Evolutionary conservation across 2,329 filamentous ascomycete species (phyloP), one percentile per base, ranked within the genome.

Genomic region (Aureobasidium vineae): DNA sequence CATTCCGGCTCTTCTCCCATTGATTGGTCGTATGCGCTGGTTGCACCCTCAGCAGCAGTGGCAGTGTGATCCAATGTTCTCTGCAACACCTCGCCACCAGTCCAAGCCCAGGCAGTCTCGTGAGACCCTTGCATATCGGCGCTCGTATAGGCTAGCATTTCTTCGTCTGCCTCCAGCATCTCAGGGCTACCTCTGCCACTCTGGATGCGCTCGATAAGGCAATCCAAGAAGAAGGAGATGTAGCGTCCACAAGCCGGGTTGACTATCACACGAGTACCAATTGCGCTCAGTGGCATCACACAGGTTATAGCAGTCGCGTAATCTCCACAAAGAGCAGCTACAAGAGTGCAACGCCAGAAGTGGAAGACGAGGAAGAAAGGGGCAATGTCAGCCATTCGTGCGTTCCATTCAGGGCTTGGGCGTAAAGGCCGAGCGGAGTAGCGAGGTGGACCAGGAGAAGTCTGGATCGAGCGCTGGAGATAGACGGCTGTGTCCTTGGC

Each of bases 61-160:
- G 71, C 54, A 70, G 68, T 50, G 13, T 63, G 59, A 69, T 60
- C 67, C 23, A 64, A 53, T 31, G 50, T 54, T 50, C 65, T 65
- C 23, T 56, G 47, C 45, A 57, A 71, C n/a, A 36, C 85, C 83
- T 72, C 85, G 79, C 73, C 73, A 33, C 79, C 79, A 7, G 73
- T 70, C 94, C 93, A 97, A 4, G 93, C 85, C 94, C 94, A 98
- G 15, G 88, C 88, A 41, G 86, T 86, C 63, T 92, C 89, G 0
- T 84, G 82, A n/a, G 85, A 87, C 1, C 89, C 90, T 77, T 98
- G 94, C 72, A 96, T 82, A 77, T 98, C 95, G 0, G 89, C 90
- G 36, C 90, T 94, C 0, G 90, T 87, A 72, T 97, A 97, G 0
- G 88, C 91, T 33, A 98, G 80, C 71, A 98, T 84, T 75, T 97